Evolutionary conservation across 495 filamentous ascomycete genomes (phyloP).

Genomic region (Penicillium psychrofluorescens): DNA sequence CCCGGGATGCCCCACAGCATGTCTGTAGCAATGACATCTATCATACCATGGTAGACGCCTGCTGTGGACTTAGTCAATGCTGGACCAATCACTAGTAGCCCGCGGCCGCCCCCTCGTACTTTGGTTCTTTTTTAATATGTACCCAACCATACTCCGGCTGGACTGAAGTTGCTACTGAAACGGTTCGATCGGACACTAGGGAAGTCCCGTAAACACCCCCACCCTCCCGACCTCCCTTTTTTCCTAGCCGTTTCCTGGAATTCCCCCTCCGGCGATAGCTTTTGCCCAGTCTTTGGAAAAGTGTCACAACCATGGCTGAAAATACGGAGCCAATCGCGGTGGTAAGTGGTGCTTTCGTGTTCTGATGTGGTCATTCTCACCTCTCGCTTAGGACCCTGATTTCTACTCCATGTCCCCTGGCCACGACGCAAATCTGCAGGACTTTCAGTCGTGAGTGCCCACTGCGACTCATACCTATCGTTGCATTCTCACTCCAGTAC

Average conservation of each 20-base stretch:
- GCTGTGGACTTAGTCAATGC: no score
- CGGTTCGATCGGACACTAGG: neutral
- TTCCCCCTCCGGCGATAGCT: neutral
- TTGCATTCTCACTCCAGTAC: neutral
- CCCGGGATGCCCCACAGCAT: no score
- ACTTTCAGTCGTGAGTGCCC: slow-evolving; percentile 8
- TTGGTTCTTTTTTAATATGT: no score
- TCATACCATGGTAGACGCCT: no score
- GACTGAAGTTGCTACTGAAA: no score
- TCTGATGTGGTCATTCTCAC: neutral
- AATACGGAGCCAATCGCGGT: slow-evolving; percentile 2
- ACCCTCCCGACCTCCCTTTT: neutral
- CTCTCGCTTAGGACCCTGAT: slow-evolving; percentile 4
- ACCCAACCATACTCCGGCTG: no score
- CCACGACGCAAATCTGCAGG: neutral
- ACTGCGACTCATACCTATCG: neutral
- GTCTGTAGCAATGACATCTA: no score
- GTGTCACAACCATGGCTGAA: neutral
- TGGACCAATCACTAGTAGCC: no score
- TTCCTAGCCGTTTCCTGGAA: neutral
- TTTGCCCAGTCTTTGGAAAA: neutral
- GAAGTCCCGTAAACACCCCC: neutral
- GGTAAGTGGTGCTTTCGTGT: neutral
- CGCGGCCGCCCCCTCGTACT: no score
- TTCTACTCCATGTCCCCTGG: slow-evolving; percentile 3